These are phyloP conservation scores for Rhododendron vialii DNA, from an alignment of 148 eudicot genomes.

Conservation along the genomic window DNA sequence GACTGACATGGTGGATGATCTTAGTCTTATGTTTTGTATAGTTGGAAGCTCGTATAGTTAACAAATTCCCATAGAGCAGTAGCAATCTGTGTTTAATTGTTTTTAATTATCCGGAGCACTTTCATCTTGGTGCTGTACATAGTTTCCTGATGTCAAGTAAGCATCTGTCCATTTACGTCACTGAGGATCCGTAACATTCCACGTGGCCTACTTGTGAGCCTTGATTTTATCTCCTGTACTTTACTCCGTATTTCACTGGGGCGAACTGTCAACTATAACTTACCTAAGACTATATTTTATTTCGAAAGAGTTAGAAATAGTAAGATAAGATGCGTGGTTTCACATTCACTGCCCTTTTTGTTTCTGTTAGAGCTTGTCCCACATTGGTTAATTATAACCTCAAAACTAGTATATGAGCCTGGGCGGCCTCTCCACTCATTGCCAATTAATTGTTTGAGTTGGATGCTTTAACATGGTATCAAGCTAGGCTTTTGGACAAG, in stretches of 20 bases:
- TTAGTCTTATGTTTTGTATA: background rate
- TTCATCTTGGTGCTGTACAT: background rate
- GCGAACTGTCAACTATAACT: background rate
- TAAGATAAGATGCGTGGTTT: background rate
- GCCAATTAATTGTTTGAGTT: background rate
- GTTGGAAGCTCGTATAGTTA: background rate
- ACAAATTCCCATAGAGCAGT: background rate
- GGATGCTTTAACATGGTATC: background rate
- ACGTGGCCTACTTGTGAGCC: background rate
- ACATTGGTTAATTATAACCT: background rate
- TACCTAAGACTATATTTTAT: background rate
- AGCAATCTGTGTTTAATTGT: background rate
- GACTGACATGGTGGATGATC: background rate
- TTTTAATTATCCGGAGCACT: background rate
- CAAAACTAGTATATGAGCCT: background rate
- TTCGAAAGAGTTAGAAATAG: background rate
- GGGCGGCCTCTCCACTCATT: background rate
- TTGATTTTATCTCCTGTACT: background rate
- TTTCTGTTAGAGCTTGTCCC: background rate
- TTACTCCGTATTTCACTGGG: background rate
- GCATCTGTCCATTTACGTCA: background rate
- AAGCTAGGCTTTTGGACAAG: background rate
- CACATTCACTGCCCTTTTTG: background rate
- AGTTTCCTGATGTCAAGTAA: background rate
- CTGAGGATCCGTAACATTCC: background rate